Percentiles rank a stretch among this genome's conserved stretches.
Conservation (phyloP, 495 filamentous ascomycete genomes). For the Hyaloscypha bicolor region DNA sequence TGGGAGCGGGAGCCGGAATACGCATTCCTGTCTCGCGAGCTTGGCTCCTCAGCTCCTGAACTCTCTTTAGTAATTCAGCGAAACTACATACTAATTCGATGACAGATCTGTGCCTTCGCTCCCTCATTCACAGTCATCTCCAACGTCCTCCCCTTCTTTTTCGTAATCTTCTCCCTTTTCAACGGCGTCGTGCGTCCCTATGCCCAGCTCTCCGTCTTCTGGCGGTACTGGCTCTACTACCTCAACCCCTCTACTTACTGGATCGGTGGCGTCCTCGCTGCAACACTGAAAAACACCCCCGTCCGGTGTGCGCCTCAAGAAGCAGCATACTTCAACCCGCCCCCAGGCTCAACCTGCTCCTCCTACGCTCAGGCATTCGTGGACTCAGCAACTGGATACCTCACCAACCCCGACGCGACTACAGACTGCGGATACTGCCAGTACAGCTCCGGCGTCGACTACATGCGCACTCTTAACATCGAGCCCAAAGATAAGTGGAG, state of each 20-base stretch:
- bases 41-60: too few relatives aligned
- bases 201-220: conserved; percentile 64
- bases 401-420: conserved; percentile 55
- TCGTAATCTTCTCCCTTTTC: conserved; percentile 75
- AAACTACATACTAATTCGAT: background rate
- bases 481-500: conserved; percentile 62
- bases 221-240: conserved; percentile 81
- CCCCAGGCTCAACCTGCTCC: conserved; percentile 54
- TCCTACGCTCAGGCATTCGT: conserved; percentile 70
- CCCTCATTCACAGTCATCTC: conserved; percentile 80
- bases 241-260: conserved; percentile 62
- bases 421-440: conserved; percentile 75
- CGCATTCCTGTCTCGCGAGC: too few relatives aligned
- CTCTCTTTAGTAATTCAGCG: too few relatives aligned
- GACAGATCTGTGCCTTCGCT: conserved; percentile 49
- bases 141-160: conserved; percentile 77
- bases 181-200: conserved; percentile 74
- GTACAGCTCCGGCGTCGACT: conserved; percentile 65
- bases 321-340: conserved; percentile 56
- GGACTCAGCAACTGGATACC: conserved; percentile 54
- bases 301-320: conserved; percentile 67
- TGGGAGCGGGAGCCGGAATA: too few relatives aligned
- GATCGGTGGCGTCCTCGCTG: conserved; percentile 62
- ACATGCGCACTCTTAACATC: conserved; percentile 69
- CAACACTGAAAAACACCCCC: conserved; percentile 54